phyloP scores from a whole-genome alignment of 2,329 filamentous ascomycete species.

The Calonectria pseudoreteaudii region DNA sequence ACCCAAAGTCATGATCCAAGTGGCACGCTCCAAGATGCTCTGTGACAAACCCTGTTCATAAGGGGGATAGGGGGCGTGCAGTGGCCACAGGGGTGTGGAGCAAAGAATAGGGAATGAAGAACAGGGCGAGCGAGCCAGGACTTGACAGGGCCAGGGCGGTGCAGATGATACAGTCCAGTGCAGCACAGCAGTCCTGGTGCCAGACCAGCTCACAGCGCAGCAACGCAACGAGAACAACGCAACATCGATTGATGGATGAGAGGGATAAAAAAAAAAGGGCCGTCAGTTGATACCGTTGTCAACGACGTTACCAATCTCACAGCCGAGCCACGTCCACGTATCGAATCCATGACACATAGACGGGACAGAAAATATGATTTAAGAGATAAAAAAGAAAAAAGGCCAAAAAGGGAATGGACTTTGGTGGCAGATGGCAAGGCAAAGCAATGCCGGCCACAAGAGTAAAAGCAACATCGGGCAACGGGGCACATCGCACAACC shows the following conservation, averaged over 20 bases:
- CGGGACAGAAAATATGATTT: neutral
- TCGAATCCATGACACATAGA: slow-evolving; percentile 8
- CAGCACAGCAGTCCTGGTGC: slow-evolving; percentile 10
- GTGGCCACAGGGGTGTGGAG: slow-evolving; percentile 8
- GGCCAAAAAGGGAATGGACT: slow-evolving; percentile 4
- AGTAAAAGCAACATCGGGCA: slow-evolving; percentile 10
- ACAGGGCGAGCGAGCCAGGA: slow-evolving; percentile 38
- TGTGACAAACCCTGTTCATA: slow-evolving; percentile 39
- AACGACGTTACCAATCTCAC: slow-evolving; percentile 1
- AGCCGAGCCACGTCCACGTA: slow-evolving; percentile 8
- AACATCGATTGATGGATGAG: slow-evolving; percentile 6
- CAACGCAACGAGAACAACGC: slow-evolving; percentile 13
- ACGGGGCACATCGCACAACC: neutral
- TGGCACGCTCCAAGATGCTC: slow-evolving; percentile 31
- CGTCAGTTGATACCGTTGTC: neutral
- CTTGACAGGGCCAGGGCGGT: slow-evolving; percentile 35
- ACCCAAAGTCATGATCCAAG: slow-evolving; percentile 14
- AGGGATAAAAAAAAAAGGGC: neutral
- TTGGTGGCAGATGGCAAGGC: slow-evolving; percentile 2
- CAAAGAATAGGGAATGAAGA: slow-evolving; percentile 24
- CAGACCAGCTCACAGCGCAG: slow-evolving; percentile 8
- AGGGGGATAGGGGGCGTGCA: slow-evolving; percentile 26
- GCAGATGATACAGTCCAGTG: slow-evolving; percentile 32
- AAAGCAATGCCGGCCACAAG: slow-evolving; percentile 1
- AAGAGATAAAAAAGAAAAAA: neutral